Percentiles rank a stretch among this genome's conserved stretches.
These are phyloP conservation scores for Beauveria australis DNA, from an alignment of 2,329 filamentous ascomycete genomes.

Conservation along the genomic window DNA sequence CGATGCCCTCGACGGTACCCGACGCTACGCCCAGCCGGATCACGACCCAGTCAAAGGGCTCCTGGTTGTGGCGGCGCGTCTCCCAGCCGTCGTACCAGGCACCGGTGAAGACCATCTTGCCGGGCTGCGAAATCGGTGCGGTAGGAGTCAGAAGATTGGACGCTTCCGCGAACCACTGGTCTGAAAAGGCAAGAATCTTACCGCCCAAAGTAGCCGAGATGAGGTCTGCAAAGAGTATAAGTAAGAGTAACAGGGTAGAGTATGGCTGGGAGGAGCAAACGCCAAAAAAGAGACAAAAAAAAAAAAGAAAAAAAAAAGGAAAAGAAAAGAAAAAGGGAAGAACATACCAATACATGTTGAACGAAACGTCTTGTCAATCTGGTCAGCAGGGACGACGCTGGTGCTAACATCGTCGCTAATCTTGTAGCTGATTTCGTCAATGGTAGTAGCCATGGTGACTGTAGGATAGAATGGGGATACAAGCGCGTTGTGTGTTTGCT, in stretches of 20 bases:
- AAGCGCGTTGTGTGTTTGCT: neutral
- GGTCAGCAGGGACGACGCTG: slow-evolving; percentile 38
- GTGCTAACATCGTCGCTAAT: slow-evolving; percentile 43
- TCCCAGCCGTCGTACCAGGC: slow-evolving; percentile 69
- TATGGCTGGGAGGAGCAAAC: neutral
- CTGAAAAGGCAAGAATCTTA: slow-evolving; percentile 56
- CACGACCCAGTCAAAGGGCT: slow-evolving; percentile 59
- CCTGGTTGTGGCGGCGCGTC: slow-evolving; percentile 56
- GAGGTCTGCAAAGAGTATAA: slow-evolving; percentile 39
- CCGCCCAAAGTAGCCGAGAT: slow-evolving; percentile 54
- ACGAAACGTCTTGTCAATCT: slow-evolving; percentile 54
- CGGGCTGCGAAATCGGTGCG: slow-evolving; percentile 52
- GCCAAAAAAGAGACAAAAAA: too few species aligned
- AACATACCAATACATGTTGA: slow-evolving; percentile 53
- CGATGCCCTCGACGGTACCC: slow-evolving; percentile 63
- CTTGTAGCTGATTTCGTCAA: slow-evolving; percentile 44
- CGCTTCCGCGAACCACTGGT: slow-evolving; percentile 62
- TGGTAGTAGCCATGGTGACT: slow-evolving; percentile 26
- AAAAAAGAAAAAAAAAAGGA: too few species aligned
- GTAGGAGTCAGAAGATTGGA: slow-evolving; percentile 56
- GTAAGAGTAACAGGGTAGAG: neutral
- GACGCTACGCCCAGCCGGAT: slow-evolving; percentile 61
- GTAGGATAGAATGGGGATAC: neutral
- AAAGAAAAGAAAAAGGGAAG: neutral
- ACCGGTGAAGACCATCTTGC: slow-evolving; percentile 61